Percentiles rank a stretch among this genome's conserved stretches.
These are phyloP conservation scores for Laetiporus sulphureus DNA, from an alignment of 1,284 basidiomycete species.

Conservation along the genomic window DNA sequence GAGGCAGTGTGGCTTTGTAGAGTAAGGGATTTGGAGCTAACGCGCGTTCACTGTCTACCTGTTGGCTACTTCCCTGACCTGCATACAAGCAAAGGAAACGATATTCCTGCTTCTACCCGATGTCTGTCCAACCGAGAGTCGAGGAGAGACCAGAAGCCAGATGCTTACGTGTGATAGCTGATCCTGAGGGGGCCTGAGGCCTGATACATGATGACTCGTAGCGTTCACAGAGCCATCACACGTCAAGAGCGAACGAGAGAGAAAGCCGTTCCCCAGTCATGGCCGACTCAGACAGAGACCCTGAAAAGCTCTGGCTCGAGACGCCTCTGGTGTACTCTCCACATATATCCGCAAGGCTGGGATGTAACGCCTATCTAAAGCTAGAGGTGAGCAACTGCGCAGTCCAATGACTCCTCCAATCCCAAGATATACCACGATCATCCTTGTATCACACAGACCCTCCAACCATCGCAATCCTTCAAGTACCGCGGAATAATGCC, in stretches of 20 bases:
- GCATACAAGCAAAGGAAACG: no score
- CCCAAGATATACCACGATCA: not conserved
- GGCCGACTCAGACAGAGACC: not conserved
- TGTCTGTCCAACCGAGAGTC: not conserved
- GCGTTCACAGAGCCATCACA: not conserved
- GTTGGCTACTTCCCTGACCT: no score
- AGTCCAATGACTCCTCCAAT: not conserved
- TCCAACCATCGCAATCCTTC: conserved; percentile 70
- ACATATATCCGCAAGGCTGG: conserved; percentile 45
- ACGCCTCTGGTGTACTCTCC: conserved; percentile 58
- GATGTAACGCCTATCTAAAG: conserved; percentile 55
- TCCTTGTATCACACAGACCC: no score
- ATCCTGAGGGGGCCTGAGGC: no score
- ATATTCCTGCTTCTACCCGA: no score
- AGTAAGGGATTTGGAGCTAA: no score
- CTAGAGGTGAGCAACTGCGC: conserved; percentile 43
- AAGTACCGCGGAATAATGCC: conserved; percentile 74
- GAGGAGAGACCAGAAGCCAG: not conserved
- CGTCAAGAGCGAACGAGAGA: not conserved
- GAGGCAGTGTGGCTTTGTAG: no score
- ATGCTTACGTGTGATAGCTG: not conserved
- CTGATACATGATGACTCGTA: not conserved
- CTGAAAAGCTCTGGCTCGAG: conserved; percentile 40
- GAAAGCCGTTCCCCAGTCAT: not conserved
- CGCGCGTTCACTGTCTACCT: no score